phyloP scores from a whole-genome alignment of 2,329 filamentous ascomycete genomes.

The Sporothrix humicola region DNA sequence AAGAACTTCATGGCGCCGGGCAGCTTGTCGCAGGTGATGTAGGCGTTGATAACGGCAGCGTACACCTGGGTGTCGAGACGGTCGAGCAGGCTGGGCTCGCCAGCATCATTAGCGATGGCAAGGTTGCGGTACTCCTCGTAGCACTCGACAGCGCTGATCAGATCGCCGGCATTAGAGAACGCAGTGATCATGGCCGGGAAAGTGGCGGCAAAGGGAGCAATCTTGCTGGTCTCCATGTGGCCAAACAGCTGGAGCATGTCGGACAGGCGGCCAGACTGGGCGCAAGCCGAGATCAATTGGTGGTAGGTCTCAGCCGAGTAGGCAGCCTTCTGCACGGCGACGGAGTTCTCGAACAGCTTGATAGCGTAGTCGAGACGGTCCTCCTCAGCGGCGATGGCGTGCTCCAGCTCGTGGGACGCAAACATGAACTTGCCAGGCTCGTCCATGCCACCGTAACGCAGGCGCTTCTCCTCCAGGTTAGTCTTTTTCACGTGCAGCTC shows the following conservation, averaged over 20 bases:
- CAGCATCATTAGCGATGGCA: constrained; percentile 82
- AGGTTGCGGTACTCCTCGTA: constrained; percentile 93
- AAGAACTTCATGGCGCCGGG: constrained; percentile 86
- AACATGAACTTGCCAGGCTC: constrained; percentile 86
- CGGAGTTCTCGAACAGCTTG: constrained; percentile 81
- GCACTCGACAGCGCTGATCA: constrained; percentile 87
- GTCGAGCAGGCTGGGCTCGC: constrained; percentile 68
- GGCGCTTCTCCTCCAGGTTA: constrained; percentile 77
- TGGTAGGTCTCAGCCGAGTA: constrained; percentile 86
- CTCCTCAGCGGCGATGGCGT: constrained; percentile 84
- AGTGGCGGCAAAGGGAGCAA: constrained; percentile 76
- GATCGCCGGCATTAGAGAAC: constrained; percentile 79
- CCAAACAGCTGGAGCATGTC: constrained; percentile 92
- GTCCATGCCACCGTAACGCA: constrained; percentile 83
- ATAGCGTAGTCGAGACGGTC: constrained; percentile 84
- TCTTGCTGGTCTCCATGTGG: constrained; percentile 82
- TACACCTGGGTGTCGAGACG: constrained; percentile 86
- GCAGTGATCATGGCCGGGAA: constrained; percentile 96
- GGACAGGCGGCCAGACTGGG: constrained; percentile 76
- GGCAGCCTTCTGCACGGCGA: constrained; percentile 63
- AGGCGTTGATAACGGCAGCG: constrained; percentile 87
- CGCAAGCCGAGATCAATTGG: constrained; percentile 84
- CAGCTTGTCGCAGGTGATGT: constrained; percentile 78
- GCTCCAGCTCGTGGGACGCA: constrained; percentile 83
- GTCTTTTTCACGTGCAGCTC: constrained; percentile 77